Evolutionary conservation across 78 protist species (phyloP), one percentile per base, ranked within the genome.

Genomic region (Chrysochromulina tobinii): DNA sequence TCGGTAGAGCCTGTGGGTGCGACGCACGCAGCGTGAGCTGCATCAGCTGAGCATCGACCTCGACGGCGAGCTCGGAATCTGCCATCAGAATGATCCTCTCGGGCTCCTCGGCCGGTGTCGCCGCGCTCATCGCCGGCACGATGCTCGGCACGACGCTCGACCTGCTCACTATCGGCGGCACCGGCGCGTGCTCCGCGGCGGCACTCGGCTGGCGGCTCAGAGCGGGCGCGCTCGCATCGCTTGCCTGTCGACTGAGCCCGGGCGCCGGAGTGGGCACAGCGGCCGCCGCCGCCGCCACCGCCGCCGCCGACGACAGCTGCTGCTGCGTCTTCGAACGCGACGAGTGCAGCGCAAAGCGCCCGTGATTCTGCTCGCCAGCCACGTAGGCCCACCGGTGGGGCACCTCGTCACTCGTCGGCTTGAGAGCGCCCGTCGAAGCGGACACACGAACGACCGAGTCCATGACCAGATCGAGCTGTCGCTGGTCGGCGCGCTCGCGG

Each of bases 11-110:
- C 64, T 27, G 23, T 51, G 66, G 61, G 83, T 88, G 91, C n/a
- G 27, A 8, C 25, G 84, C 23, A 6, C n/a, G 1, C 51, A 88
- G 75, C 17, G 91, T 88, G 17, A 88, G 91, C 91, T 88, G 91
- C n/a, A 25, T 51, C 55, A 88, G 11, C 18, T 88, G 81, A 81
- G 18, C 48, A 64, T 88, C 83, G 17, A 88, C 2, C 91, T 88
- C 91, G 38, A 88, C 83, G 20, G 72, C 91, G 23, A 88, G 81
- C 55, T 61, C 68, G 68, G 7, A 25, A 8, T 23, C 38, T 1
- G 17, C 73, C 73, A 18, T 67, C 38, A 7, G 25, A 1, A 67
- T 2, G 73, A 1, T 18, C 48, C 11, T 7, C 11, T 12, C 48
- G 48, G 25, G 8, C 23, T 18, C 73, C 7, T 1, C 25, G 73